These are phyloP conservation scores for Sarcodon sp. DNA, from an alignment of 768 basidiomycete genomes.

Conservation along the genomic window DNA sequence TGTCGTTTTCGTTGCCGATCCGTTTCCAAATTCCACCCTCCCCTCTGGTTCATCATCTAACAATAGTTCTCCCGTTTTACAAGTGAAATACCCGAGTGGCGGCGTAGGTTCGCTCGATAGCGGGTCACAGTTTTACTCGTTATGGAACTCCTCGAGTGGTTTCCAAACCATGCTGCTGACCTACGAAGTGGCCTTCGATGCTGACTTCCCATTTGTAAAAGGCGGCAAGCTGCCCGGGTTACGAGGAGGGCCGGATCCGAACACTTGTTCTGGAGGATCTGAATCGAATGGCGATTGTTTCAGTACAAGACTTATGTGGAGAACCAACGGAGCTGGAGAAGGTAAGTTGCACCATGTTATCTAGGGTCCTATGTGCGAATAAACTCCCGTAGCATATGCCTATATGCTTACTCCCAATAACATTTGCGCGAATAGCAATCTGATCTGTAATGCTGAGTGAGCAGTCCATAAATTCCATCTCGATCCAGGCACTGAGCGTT, in stretches of 20 bases:
- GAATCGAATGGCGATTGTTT: constrained; percentile 57
- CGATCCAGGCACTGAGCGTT: no score
- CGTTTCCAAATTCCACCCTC: constrained; percentile 40
- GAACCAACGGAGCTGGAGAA: constrained; percentile 51
- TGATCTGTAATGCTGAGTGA: constrained; percentile 51
- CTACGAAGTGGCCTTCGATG: constrained; percentile 66
- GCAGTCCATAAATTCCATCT: no score
- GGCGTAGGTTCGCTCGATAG: constrained; percentile 48
- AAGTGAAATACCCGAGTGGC: constrained; percentile 50
- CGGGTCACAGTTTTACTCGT: constrained; percentile 53
- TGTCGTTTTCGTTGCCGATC: constrained; percentile 53
- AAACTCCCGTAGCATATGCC: constrained; percentile 46
- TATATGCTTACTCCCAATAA: constrained; percentile 58
- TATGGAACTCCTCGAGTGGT: constrained; percentile 53
- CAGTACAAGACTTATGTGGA: constrained; percentile 69
- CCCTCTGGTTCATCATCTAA: constrained; percentile 10
- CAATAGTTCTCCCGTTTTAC: constrained; percentile 26
- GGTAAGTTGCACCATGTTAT: constrained; percentile 25
- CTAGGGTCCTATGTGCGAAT: not conserved
- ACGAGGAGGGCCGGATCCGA: constrained; percentile 49
- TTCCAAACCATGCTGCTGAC: constrained; percentile 60
- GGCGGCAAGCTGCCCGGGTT: constrained; percentile 71
- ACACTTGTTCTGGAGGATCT: constrained; percentile 60
- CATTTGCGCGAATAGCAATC: constrained; percentile 38
- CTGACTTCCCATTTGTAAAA: constrained; percentile 58